These are phyloP conservation scores for Exserohilum turcica DNA, from an alignment of 2,329 filamentous ascomycete genomes.

Conservation along the genomic window DNA sequence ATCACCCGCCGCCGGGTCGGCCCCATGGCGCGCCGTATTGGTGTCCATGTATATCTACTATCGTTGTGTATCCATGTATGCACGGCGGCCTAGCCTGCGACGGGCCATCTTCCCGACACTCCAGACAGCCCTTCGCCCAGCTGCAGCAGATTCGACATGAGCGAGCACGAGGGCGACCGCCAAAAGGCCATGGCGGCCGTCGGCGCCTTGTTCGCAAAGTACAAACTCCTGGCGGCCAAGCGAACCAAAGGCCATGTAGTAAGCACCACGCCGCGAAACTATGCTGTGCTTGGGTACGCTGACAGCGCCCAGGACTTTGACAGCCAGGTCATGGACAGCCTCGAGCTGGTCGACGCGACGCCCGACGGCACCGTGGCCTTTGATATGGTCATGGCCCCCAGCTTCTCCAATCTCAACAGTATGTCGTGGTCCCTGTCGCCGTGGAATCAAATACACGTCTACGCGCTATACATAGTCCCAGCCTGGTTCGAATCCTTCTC, in stretches of 20 bases:
- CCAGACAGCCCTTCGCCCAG: background rate
- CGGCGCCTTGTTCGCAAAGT: slow-evolving; percentile 46
- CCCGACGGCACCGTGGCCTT: slow-evolving; percentile 44
- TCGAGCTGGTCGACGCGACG: slow-evolving; percentile 46
- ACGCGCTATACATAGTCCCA: too few relatives aligned
- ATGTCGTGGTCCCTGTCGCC: background rate
- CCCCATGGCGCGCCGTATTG: background rate
- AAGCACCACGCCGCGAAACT: background rate
- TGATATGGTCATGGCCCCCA: slow-evolving; percentile 42
- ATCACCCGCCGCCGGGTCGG: slow-evolving; percentile 2
- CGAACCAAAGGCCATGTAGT: slow-evolving; percentile 43
- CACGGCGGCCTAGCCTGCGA: background rate
- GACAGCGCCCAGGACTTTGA: slow-evolving; percentile 43
- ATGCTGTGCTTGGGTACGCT: background rate
- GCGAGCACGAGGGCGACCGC: slow-evolving; percentile 27
- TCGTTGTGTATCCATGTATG: too few relatives aligned
- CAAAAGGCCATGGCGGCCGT: slow-evolving; percentile 46
- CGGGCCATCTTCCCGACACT: background rate
- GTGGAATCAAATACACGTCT: too few relatives aligned
- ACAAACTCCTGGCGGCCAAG: slow-evolving; percentile 39
- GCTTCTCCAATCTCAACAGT: slow-evolving; percentile 50
- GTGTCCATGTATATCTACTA: too few relatives aligned
- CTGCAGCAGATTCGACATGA: slow-evolving; percentile 24
- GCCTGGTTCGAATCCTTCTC: too few relatives aligned
- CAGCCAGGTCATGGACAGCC: slow-evolving; percentile 43